phyloP scores from a whole-genome alignment of 176 grass and related monocot genomes.

The Aegilops bicornis region DNA sequence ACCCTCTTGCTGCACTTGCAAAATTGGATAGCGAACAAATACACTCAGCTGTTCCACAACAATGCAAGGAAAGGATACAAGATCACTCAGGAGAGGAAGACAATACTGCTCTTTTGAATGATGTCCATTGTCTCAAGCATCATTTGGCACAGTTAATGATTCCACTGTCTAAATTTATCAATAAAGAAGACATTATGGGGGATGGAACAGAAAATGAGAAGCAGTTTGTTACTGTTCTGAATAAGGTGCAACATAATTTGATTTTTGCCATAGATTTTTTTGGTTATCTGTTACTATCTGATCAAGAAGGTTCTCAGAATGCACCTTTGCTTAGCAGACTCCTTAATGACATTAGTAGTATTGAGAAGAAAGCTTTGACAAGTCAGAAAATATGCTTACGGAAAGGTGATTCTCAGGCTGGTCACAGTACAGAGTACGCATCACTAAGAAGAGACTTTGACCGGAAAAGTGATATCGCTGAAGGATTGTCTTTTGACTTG shows the following conservation, averaged over 20 bases:
- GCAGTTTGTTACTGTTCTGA: slow-evolving; percentile 7
- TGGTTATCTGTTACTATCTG: slow-evolving; percentile 18
- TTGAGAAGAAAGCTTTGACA: slow-evolving; percentile 20
- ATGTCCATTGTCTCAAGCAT: slow-evolving; percentile 24
- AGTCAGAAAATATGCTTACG: slow-evolving; percentile 5
- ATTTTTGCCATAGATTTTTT: slow-evolving; percentile 2
- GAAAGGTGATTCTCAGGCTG: background rate
- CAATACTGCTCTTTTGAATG: slow-evolving; percentile 15
- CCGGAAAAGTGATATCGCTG: slow-evolving; percentile 63
- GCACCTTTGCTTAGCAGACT: background rate
- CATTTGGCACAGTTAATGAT: slow-evolving; percentile 14
- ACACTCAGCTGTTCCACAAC: slow-evolving; percentile 13
- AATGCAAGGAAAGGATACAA: background rate
- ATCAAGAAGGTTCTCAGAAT: slow-evolving; percentile 5
- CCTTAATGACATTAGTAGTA: slow-evolving; percentile 16
- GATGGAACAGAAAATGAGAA: slow-evolving; percentile 29
- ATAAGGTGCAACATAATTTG: slow-evolving; percentile 19
- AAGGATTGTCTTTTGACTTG: slow-evolving; percentile 82
- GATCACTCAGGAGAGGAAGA: background rate
- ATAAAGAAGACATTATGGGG: background rate
- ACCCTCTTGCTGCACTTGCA: too few species aligned
- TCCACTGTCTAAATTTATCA: slow-evolving; percentile 10
- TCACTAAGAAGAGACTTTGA: slow-evolving; percentile 63
- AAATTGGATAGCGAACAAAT: background rate
- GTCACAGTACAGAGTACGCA: slow-evolving; percentile 30